Evolutionary conservation across 139 green algal genomes (phyloP), one percentile per base, ranked within the genome.

Genomic region (Chlamydomonas asymmetrica): DNA sequence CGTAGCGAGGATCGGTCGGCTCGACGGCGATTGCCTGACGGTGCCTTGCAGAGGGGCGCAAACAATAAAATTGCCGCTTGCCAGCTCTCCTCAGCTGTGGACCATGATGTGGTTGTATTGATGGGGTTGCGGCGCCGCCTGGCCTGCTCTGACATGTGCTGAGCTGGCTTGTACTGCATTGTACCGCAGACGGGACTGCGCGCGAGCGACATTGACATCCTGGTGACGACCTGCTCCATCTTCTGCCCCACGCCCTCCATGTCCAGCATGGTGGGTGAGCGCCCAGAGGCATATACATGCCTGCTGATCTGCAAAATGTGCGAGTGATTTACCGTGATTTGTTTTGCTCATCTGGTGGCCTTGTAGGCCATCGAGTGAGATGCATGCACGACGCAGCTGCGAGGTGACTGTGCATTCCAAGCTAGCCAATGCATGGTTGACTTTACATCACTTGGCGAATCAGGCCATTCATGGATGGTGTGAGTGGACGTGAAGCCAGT

Each of bases 221-320:
- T 91, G 7, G 72, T 91, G 39, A 88, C 82, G 18, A 85, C 75
- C 35, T 85, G 70, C 67, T 88, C 73, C 63, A 90, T 96, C 76
- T 97, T 95, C 80, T 90, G 84, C 80, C 90, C 92, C 63, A 95
- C 90, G 13, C 92, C 92, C 48, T 94, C 88, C 66, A 75, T 97
- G 48, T 76, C 90, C 0, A 85, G 82, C 67, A 93, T 96, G 91
- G 75, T 96, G 34, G n/a, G n/a, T n/a, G n/a, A n/a, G n/a, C n/a
- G n/a, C n/a, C n/a, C n/a, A 79, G 93, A 16, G 93, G 93, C 81
- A 56, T 86, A 41, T 93, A 85, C 75, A 79, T 20, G 48, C 48
- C 48, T 20, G 16, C 48, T 57, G 48, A 16, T 20, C 20, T 57
- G 48, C 48, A 20, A 16, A 18, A 13, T 27, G 18, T 18, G 48